Percentiles rank a stretch among this genome's conserved stretches.
Evolutionary conservation across 805 yeast species (phyloP).

Genomic region (Kluyveromyces nonfermentans): DNA sequence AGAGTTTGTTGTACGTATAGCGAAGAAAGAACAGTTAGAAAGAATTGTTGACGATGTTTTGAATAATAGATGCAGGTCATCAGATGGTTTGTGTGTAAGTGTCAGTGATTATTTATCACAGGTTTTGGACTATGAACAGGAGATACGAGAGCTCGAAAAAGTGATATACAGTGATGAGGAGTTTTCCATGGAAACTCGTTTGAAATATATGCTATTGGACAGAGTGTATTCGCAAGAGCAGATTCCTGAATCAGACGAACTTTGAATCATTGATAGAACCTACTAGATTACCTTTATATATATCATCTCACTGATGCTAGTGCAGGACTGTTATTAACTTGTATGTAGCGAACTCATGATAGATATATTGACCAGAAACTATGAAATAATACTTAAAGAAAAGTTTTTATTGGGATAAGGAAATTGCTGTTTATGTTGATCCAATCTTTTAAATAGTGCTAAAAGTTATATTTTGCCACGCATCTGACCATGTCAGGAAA

Average conservation of each 20-base stretch:
- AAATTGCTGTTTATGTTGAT: no score
- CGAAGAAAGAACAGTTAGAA: conserved; percentile 9
- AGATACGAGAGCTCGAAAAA: conserved; percentile 25
- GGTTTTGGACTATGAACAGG: conserved; percentile 25
- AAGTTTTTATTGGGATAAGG: no score
- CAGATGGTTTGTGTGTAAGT: conserved; percentile 28
- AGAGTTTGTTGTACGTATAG: conserved; percentile 37
- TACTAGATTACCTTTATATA: no score
- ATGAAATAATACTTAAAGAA: no score
- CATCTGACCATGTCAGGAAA: conserved; percentile 52
- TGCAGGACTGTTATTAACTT: no score
- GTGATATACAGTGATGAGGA: conserved; percentile 18
- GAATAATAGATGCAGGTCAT: conserved; percentile 32
- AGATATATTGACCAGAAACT: no score
- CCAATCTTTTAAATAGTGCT: neutral
- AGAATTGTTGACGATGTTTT: conserved; percentile 12
- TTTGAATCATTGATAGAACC: neutral
- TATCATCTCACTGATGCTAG: no score
- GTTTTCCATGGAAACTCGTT: conserved; percentile 11
- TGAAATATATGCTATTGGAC: neutral
- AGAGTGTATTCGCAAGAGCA: neutral
- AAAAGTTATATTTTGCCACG: conserved; percentile 33
- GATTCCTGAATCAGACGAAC: neutral
- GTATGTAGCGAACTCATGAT: no score
- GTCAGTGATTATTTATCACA: conserved; percentile 17